Conservation (phyloP, 345 rosid genomes). For the Euphorbia pulcherrima region DNA sequence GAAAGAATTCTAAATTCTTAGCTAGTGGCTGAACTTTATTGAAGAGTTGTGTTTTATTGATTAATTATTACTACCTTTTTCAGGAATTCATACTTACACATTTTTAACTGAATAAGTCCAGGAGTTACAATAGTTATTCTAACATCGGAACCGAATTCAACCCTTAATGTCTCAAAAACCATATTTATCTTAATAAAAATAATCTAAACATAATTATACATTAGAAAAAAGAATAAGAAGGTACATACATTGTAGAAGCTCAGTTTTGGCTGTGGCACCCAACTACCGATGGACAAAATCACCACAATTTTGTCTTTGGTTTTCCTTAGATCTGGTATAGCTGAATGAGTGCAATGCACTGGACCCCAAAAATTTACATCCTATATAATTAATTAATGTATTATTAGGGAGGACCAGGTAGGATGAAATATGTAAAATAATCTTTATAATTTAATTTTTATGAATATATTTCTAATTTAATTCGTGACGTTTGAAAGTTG, state of each 20-base stretch:
- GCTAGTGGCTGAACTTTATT: no score
- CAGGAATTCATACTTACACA: constrained; percentile 31
- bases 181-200: no score
- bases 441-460: no score
- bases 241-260: constrained; percentile 47
- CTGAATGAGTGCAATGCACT: constrained; percentile 33
- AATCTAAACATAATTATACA: no score
- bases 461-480: no score
- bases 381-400: constrained; percentile 15
- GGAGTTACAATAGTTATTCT: constrained; percentile 50
- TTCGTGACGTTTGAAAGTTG: no score
- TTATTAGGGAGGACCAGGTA: no score
- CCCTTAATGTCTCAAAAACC: constrained; percentile 46
- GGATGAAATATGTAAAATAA: no score
- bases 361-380: constrained; percentile 62
- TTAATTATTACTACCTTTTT: not conserved
- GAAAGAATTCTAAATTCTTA: no score
- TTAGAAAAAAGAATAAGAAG: no score
- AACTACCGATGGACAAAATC: constrained; percentile 42
- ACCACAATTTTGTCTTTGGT: constrained; percentile 49
- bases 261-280: constrained; percentile 38
- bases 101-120: constrained; percentile 33
- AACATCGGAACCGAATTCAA: constrained; percentile 35
- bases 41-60: not conserved
- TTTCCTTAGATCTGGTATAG: constrained; percentile 35